phyloP scores from a whole-genome alignment of 352 stramenopile genomes.

The Hyaloperonospora arabidopsidis region DNA sequence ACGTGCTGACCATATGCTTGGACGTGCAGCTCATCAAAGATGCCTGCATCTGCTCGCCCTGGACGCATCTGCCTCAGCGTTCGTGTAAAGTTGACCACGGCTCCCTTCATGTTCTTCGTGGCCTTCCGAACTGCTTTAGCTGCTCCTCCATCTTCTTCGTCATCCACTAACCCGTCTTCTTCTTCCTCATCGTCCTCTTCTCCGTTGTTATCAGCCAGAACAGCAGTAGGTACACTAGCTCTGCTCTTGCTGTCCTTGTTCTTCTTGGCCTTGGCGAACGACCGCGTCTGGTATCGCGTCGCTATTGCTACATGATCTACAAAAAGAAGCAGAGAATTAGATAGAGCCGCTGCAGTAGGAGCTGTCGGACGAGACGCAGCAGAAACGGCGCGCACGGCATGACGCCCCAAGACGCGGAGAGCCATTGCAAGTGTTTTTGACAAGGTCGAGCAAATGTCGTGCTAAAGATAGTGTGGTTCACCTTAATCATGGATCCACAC shows the following conservation, averaged over 20 bases:
- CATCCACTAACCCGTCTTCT: conserved; percentile 10
- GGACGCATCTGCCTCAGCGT: conserved; percentile 70
- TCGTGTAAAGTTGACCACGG: conserved; percentile 69
- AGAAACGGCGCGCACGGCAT: conserved; percentile 20
- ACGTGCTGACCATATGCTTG: conserved; percentile 77
- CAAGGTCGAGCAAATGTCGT: not conserved
- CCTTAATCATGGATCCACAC: too few relatives aligned
- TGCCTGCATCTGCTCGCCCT: conserved; percentile 65
- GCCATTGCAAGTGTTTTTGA: conserved; percentile 20
- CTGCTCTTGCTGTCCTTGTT: conserved; percentile 38
- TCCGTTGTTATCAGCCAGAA: conserved; percentile 9
- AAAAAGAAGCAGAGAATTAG: conserved; percentile 6
- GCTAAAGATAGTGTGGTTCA: not conserved
- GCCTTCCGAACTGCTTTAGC: conserved; percentile 43
- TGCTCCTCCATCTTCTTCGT: conserved; percentile 27
- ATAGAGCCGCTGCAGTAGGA: conserved; percentile 6
- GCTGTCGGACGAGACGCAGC: conserved; percentile 9
- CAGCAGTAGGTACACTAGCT: conserved; percentile 1
- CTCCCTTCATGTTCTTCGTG: conserved; percentile 77
- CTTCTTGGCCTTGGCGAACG: conserved; percentile 72
- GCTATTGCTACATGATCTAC: conserved; percentile 1
- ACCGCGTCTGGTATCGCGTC: conserved; percentile 26
- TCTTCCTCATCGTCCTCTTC: conserved; percentile 16
- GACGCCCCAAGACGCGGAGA: conserved; percentile 20
- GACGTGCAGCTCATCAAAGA: conserved; percentile 77